A percentile compares a stretch with the other conserved stretches of the same genome.
Conservation (phyloP, 129 eudicot genomes). For the Tagetes patula region DNA sequence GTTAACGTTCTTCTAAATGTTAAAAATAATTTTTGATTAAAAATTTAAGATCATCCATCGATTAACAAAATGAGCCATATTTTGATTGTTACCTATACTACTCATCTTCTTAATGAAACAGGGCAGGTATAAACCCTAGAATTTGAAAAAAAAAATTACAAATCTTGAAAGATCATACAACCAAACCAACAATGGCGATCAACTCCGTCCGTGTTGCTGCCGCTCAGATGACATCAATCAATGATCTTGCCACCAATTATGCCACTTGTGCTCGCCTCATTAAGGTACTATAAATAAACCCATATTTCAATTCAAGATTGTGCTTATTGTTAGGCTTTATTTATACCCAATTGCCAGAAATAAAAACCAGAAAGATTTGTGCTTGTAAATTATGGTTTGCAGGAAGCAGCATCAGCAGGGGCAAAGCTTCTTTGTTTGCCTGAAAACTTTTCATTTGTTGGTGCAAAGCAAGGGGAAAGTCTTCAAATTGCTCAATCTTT, state of each 20-base stretch:
- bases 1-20: too few relatives aligned
- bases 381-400: constrained; percentile 11
- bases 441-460: constrained; percentile 87
- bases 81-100: too few relatives aligned
- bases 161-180: too few relatives aligned
- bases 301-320: not conserved
- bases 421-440: constrained; percentile 85
- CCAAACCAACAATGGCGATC: constrained; percentile 52
- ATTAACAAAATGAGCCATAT: too few relatives aligned
- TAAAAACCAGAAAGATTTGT: not conserved
- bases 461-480: constrained; percentile 73
- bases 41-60: too few relatives aligned
- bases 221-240: constrained; percentile 93
- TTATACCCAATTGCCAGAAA: too few relatives aligned
- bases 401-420: constrained; percentile 96
- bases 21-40: too few relatives aligned
- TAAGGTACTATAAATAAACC: constrained; percentile 35
- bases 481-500: constrained; percentile 71
- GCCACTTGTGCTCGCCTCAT: constrained; percentile 88
- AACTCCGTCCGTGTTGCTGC: constrained; percentile 77
- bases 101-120: too few relatives aligned
- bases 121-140: too few relatives aligned
- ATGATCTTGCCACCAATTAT: constrained; percentile 74
- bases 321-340: not conserved
- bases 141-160: too few relatives aligned